Base-by-base conservation (phyloP, 1,139 yeast species). In the Lodderomyces parapsilosis region DNA sequence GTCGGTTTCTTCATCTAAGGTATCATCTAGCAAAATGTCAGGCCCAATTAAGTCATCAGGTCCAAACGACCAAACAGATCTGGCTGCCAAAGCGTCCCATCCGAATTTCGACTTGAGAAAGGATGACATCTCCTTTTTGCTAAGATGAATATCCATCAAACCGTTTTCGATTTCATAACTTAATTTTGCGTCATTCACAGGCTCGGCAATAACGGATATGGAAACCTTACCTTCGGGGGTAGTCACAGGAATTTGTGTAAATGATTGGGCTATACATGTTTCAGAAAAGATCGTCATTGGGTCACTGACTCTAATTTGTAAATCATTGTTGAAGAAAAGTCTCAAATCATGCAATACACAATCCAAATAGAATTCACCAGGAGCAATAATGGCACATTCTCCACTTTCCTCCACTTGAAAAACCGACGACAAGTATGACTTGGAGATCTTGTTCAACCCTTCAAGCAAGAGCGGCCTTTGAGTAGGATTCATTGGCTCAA, bases 311-410 rank as follows among this genome's bases (percentile, higher is more conserved):
- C 83, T 86, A 43, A 93, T 80, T 41, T 85, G 87, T 40, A 90
- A 71, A 38, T 79, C 80, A 40, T 69, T 59, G 0, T 86, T 77
- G 57, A 73, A 77, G 48, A 82, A 60, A 15, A 68, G 60, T 49
- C 98, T 70, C 38, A 93, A 64, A 56, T 89, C 97, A 61, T 84
- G 88, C 42, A 94, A 61, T 23, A 86, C 68, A 53, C 95, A 87
- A 61, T 94, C 99, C 65, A 94, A 63, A 57, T 87, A 89, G 14
- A 93, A 57, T 58, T 94, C 99, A 4, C 99, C 99, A 3, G 90
- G 80, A 0, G 94, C 96, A 23, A 83, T 58, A 1, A 94, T 59
- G 0, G 83, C 81, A 59, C 86, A 89, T 55, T 91, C 98, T 1
- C 98, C 97, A 44, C 91, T 85, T 52, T 87, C 96, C 59, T 89